Percentiles rank a stretch among this genome's conserved stretches.
Evolutionary conservation across 768 basidiomycete genomes (phyloP).

Genomic region (Leccinum subgranulosum): DNA sequence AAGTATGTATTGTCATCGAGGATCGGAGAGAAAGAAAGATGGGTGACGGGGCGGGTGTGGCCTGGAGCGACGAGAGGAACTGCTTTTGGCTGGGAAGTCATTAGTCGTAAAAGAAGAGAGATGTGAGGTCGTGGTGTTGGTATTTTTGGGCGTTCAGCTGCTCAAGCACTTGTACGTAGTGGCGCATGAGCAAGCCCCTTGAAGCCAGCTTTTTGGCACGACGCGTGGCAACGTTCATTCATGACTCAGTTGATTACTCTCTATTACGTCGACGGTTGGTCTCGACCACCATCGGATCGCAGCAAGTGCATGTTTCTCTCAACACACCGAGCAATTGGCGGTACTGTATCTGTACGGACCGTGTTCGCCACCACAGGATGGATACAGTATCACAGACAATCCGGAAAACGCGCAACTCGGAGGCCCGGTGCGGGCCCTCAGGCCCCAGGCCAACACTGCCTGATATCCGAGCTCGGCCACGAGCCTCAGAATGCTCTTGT

Average conservation of each 20-base stretch:
- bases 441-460: neutral
- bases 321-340: too few species aligned
- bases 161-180: slow-evolving; percentile 33
- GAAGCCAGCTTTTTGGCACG: neutral
- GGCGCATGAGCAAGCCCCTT: slow-evolving; percentile 17
- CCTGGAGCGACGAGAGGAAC: slow-evolving; percentile 82
- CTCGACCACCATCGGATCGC: neutral
- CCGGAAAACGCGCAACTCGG: neutral
- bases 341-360: neutral
- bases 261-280: neutral
- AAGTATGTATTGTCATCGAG: slow-evolving; percentile 85
- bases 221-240: slow-evolving; percentile 7
- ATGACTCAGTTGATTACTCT: neutral
- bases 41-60: slow-evolving; percentile 85
- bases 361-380: too few species aligned
- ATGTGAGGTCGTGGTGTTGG: slow-evolving; percentile 8
- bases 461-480: neutral
- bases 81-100: slow-evolving; percentile 63
- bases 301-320: neutral
- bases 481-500: neutral
- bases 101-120: slow-evolving; percentile 38
- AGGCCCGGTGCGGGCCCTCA: neutral
- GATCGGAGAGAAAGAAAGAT: slow-evolving; percentile 87
- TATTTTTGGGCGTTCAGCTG: slow-evolving; percentile 45
- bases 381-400: neutral